A percentile compares a stretch with the other conserved stretches of the same genome.
phyloP scores from a whole-genome alignment of 805 yeast genomes.

The Yamadazyma endophytica region DNA sequence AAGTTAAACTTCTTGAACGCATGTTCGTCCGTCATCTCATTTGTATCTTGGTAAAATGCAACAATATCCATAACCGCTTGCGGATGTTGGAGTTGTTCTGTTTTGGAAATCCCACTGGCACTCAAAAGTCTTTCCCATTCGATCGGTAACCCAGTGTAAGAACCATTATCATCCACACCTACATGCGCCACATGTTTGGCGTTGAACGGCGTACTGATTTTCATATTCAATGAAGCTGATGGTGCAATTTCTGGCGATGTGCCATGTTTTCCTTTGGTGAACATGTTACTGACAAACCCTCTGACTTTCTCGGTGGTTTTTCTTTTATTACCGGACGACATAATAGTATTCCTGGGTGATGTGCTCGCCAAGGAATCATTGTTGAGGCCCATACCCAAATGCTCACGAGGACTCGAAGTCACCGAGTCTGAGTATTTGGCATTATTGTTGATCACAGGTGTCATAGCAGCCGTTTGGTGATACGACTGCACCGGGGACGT shows the following conservation, averaged over 20 bases:
- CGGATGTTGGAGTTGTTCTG: conserved; percentile 87
- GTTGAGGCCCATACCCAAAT: conserved; percentile 16
- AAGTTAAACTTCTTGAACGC: conserved; percentile 42
- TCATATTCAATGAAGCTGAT: conserved; percentile 31
- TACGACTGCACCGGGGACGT: conserved; percentile 14
- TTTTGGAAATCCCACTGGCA: conserved; percentile 82
- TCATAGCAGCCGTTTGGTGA: conserved; percentile 25
- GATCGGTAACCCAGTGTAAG: conserved; percentile 86
- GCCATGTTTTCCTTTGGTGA: conserved; percentile 28
- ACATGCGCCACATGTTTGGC: conserved; percentile 92
- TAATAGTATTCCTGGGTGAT: conserved; percentile 15
- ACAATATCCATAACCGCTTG: conserved; percentile 92
- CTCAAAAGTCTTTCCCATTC: conserved; percentile 86
- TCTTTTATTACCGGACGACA: conserved; percentile 21
- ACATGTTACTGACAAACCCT: conserved; percentile 55
- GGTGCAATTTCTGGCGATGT: conserved; percentile 7
- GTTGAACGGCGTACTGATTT: conserved; percentile 88
- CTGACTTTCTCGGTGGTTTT: conserved; percentile 44
- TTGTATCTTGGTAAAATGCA: conserved; percentile 69
- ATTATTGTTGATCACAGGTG: conserved; percentile 22
- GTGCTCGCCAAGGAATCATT: conserved; percentile 9
- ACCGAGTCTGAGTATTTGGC: conserved; percentile 5
- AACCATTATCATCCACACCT: conserved; percentile 83
- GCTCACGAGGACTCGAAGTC: conserved; percentile 23
- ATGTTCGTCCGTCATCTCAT: conserved; percentile 39